These are phyloP conservation scores for Penicillium crystallinum DNA, from an alignment of 495 filamentous ascomycete species.

Conservation along the genomic window DNA sequence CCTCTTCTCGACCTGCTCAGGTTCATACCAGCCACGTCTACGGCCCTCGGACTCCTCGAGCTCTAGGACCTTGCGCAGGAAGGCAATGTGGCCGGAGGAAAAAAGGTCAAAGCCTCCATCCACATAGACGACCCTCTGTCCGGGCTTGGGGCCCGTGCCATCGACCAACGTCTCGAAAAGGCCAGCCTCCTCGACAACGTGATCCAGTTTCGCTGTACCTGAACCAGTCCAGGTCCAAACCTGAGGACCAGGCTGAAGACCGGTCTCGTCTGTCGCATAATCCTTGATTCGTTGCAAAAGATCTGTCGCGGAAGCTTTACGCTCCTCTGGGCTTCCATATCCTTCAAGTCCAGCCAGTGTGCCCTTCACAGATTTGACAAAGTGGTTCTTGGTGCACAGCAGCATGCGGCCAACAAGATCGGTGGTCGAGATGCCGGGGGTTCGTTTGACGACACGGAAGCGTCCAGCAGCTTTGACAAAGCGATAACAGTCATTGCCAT, in stretches of 20 bases:
- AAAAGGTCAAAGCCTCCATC: conserved; percentile 98
- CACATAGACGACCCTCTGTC: conserved; percentile 86
- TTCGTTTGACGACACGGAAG: conserved; percentile 93
- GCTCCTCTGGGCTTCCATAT: conserved; percentile 60
- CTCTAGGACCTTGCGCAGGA: conserved; percentile 68
- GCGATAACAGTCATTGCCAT: conserved; percentile 92
- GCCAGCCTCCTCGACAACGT: conserved; percentile 47
- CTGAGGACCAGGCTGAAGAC: conserved; percentile 62
- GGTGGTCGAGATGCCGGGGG: conserved; percentile 92
- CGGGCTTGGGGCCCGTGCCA: conserved; percentile 61
- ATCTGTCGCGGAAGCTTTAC: conserved; percentile 50
- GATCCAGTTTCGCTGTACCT: conserved; percentile 46
- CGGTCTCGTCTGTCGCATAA: conserved; percentile 82
- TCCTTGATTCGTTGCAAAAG: conserved; percentile 68
- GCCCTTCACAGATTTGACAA: conserved; percentile 67
- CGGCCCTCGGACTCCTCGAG: conserved; percentile 63
- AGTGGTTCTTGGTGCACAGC: conserved; percentile 82
- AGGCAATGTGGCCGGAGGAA: conserved; percentile 93
- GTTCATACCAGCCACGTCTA: conserved; percentile 66
- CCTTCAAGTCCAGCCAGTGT: conserved; percentile 69
- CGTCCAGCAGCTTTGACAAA: conserved; percentile 88
- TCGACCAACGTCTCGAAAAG: conserved; percentile 58
- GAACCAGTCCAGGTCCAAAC: conserved; percentile 73
- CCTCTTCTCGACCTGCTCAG: conserved; percentile 55
- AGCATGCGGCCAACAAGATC: conserved; percentile 97